These are phyloP conservation scores for Amphirosellinia nigrospora DNA, from an alignment of 495 filamentous ascomycete genomes.

Conservation along the genomic window DNA sequence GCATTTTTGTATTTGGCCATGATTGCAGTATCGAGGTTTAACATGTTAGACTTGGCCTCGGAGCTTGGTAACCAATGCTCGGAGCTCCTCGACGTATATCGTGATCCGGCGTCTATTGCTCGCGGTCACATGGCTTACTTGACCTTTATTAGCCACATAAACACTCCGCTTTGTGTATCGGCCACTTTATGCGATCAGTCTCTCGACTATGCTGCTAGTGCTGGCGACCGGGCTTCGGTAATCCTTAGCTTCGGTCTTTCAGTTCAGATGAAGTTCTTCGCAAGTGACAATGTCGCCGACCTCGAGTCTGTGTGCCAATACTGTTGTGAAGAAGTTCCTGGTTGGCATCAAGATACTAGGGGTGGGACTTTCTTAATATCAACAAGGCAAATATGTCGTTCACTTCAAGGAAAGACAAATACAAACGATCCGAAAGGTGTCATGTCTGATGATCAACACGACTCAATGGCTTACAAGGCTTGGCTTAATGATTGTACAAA, in stretches of 20 bases:
- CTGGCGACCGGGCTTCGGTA: conserved; percentile 76
- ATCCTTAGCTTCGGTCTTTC: conserved; percentile 76
- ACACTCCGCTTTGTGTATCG: conserved; percentile 64
- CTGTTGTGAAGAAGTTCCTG: conserved; percentile 74
- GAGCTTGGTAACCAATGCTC: conserved; percentile 69
- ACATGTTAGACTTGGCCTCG: conserved; percentile 70
- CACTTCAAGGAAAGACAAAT: conserved; percentile 85
- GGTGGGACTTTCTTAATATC: conserved; percentile 77
- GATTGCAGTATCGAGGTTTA: conserved; percentile 75
- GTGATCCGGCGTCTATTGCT: conserved; percentile 72
- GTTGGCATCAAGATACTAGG: conserved; percentile 77
- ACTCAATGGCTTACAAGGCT: conserved; percentile 66
- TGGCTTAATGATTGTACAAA: conserved; percentile 53
- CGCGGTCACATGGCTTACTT: conserved; percentile 74
- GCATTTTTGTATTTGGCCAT: conserved; percentile 77
- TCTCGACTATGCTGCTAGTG: conserved; percentile 70
- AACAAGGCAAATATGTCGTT: conserved; percentile 74
- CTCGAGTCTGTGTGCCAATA: conserved; percentile 76
- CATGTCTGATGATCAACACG: conserved; percentile 75
- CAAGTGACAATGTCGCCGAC: conserved; percentile 76
- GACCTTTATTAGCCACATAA: conserved; percentile 76
- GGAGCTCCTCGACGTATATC: conserved; percentile 67
- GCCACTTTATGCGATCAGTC: conserved; percentile 69
- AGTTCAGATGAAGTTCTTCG: conserved; percentile 72
- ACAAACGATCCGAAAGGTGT: conserved; percentile 59